A percentile compares a stretch with the other conserved stretches of the same genome.
Conservation (phyloP, 331 rosid genomes). For the Acacia pycnantha region DNA sequence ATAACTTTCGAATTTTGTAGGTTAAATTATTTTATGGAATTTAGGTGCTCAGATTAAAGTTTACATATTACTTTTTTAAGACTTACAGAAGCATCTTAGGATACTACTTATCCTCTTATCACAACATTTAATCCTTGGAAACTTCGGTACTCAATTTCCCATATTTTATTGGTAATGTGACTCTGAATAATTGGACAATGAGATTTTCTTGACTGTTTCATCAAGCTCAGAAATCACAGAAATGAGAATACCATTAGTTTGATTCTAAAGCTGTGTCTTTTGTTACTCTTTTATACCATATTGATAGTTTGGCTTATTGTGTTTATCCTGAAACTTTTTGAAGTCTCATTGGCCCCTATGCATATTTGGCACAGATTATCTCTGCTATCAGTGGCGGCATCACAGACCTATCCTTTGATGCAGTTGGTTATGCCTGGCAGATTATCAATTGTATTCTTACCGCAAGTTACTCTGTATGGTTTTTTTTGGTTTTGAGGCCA, state of each 20-base stretch:
- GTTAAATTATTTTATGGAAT: neutral
- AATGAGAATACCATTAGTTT: neutral
- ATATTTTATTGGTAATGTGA: neutral
- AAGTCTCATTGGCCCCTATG: constrained; percentile 5
- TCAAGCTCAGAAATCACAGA: neutral
- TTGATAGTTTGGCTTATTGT: neutral
- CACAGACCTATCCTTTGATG: constrained; percentile 76
- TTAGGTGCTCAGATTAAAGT: neutral
- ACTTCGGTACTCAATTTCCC: neutral
- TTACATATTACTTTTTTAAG: neutral
- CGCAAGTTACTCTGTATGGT: constrained; percentile 80
- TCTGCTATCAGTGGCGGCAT: constrained; percentile 75
- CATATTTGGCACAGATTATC: constrained; percentile 59
- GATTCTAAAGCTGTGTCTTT: neutral
- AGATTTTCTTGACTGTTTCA: neutral
- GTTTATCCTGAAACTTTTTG: constrained; percentile 2
- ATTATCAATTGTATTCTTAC: constrained; percentile 71
- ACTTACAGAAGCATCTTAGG: neutral
- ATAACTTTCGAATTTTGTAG: constrained; percentile 6
- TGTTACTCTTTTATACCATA: neutral
- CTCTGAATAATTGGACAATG: neutral
- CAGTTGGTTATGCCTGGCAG: constrained; percentile 85
- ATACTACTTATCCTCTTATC: neutral
- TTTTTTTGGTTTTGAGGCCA: neutral
- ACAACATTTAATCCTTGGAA: neutral